Base-by-base conservation (phyloP, 2,329 filamentous ascomycete species). In the Aspergillus transmontanensis region DNA sequence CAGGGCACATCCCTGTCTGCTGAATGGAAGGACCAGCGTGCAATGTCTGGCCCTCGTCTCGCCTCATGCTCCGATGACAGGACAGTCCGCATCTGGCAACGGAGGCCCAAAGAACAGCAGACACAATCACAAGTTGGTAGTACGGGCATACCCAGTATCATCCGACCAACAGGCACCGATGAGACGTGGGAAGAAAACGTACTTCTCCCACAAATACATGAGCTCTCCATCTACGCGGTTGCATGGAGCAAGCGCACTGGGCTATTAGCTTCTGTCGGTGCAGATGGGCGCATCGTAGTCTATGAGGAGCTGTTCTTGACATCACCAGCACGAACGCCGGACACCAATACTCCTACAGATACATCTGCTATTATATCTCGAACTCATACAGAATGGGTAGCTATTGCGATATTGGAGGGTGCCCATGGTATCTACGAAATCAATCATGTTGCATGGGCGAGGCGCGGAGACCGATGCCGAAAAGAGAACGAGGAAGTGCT, bases 351-450 rank as follows among this genome's bases (percentile, higher is more conserved):
- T 32, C 45, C 64, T 19, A 14, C 21, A 19, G 26, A 58, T 64
- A 62, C 54, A 76, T 75, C 76, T 64, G 65, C 43, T 66, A 72
- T 57, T 66, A 73, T 58, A 64, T 61, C 45, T 57, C 66, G 36
- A 23, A 62, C 68, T 57, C 72, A 60, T 57, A 86, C 85, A 1
- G 84, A 86, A 64, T 98, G 95, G 95, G 82, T 84, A 7, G 78
- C 94, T 4, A 73, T 96, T 19, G 87, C 88, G 0, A 85, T 86
- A n/a, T 74, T 91, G 1, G 84, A 89, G 55, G 89, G 89, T 39
- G 92, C 90, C 2, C 95, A 99, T 76, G 94, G 93, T 0, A 92
- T 96, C 2, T 97, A 94, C 73, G 95, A 99, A 79, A 85, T 98
- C 67, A 99, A 99, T 73, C 93, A 97, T 77, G 86, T 95, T 56